These are phyloP conservation scores for Diutina siamensis DNA, from an alignment of 1,139 yeast genomes.

Conservation along the genomic window DNA sequence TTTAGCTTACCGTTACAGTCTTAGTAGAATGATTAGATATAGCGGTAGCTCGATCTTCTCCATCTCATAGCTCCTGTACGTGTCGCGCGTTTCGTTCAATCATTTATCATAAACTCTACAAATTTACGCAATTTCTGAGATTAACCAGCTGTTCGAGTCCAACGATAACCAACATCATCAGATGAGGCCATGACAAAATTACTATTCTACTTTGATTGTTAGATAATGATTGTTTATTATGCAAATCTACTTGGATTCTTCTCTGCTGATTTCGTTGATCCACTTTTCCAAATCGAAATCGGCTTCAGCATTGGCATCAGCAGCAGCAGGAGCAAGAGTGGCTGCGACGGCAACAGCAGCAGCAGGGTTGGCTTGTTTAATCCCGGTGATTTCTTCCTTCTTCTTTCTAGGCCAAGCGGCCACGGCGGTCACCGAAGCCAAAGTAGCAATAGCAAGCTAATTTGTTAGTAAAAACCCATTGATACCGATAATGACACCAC, in stretches of 20 bases:
- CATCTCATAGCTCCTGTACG: no score
- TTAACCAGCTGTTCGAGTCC: no score
- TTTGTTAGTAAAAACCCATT: conserved; percentile 8
- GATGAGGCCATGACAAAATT: no score
- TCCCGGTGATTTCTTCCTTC: conserved; percentile 10
- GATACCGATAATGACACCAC: conserved; percentile 15
- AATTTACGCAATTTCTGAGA: no score
- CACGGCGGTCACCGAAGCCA: conserved; percentile 34
- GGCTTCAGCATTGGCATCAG: conserved; percentile 20
- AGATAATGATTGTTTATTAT: background rate
- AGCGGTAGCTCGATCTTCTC: no score
- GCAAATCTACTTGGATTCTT: conserved; percentile 23
- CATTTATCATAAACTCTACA: no score
- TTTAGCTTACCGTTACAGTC: no score
- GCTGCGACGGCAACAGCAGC: conserved; percentile 19
- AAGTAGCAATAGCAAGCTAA: conserved; percentile 34
- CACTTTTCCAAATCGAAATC: conserved; percentile 54
- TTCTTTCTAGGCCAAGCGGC: conserved; percentile 30
- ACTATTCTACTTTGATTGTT: background rate
- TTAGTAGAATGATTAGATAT: no score
- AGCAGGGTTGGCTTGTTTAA: conserved; percentile 20
- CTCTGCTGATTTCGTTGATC: conserved; percentile 36
- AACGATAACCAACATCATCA: no score
- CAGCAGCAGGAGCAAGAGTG: conserved; percentile 9
- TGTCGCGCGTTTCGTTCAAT: no score